phyloP scores from a whole-genome alignment of 164 flowering plant species.

The Nymphaea colorata region DNA sequence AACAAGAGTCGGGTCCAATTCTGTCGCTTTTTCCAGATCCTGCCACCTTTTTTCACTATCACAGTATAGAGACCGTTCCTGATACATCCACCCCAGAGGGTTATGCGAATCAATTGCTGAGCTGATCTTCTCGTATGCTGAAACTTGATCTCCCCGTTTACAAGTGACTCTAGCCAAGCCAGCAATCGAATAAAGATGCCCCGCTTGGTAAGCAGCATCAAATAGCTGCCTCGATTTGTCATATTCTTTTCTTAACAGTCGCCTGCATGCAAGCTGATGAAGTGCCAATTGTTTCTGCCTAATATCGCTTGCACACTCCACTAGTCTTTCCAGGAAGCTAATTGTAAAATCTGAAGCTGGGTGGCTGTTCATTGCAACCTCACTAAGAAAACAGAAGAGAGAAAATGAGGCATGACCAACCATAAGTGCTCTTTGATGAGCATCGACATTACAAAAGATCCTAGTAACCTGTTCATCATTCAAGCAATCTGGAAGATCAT shows the following conservation, averaged over 20 bases:
- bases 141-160: conserved; percentile 37
- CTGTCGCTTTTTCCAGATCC: conserved; percentile 83
- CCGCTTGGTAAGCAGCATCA: conserved; percentile 55
- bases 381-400: conserved; percentile 70
- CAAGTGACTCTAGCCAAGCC: conserved; percentile 68
- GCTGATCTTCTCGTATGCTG: conserved; percentile 60
- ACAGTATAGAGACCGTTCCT: conserved; percentile 80
- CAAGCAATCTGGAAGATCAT: conserved; percentile 72
- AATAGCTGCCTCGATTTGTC: conserved; percentile 68
- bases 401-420: conserved; percentile 74
- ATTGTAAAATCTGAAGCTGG: conserved; percentile 48
- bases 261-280: conserved; percentile 84
- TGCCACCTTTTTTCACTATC: conserved; percentile 61
- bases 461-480: conserved; percentile 53
- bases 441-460: conserved; percentile 34
- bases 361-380: conserved; percentile 64
- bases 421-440: conserved; percentile 48
- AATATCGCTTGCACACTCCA: conserved; percentile 48
- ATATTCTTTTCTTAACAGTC: conserved; percentile 72
- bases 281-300: conserved; percentile 60
- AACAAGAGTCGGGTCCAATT: conserved; percentile 80
- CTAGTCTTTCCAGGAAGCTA: conserved; percentile 45
- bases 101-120: conserved; percentile 51
- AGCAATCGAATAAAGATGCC: conserved; percentile 70
- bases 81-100: conserved; percentile 96